A percentile compares a stretch with the other conserved stretches of the same genome.
phyloP scores from a whole-genome alignment of 1,284 basidiomycete species.

The Pseudozyma sp. region DNA sequence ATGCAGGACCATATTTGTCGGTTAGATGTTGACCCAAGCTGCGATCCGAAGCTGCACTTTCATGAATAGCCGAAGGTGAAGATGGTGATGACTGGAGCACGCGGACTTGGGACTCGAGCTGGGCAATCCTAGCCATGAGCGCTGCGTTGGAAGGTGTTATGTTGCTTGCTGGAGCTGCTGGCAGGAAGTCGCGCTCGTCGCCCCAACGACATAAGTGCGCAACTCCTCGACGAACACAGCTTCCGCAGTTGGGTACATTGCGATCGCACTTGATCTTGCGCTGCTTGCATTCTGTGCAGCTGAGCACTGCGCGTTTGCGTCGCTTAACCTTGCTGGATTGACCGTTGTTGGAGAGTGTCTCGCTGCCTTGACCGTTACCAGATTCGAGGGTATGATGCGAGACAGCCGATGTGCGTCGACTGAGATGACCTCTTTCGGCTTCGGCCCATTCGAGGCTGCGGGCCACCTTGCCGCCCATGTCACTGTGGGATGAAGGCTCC shows the following conservation, averaged over 20 bases:
- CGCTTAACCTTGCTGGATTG: constrained; percentile 45
- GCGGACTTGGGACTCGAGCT: constrained; percentile 50
- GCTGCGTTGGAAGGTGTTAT: constrained; percentile 52
- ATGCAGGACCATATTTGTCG: constrained; percentile 14
- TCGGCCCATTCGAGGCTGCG: constrained; percentile 30
- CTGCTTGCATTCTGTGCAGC: constrained; percentile 57
- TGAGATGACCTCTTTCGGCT: constrained; percentile 10
- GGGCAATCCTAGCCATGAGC: constrained; percentile 52
- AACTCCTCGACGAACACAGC: constrained; percentile 52
- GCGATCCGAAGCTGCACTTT: constrained; percentile 14
- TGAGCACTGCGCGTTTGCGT: constrained; percentile 50
- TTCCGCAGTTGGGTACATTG: constrained; percentile 56
- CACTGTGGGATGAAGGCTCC: constrained; percentile 9
- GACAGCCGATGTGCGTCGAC: constrained; percentile 32
- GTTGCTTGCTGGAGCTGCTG: constrained; percentile 30
- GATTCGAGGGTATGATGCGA: constrained; percentile 28
- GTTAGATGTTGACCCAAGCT: constrained; percentile 9
- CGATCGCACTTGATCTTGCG: constrained; percentile 61
- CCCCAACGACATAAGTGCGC: constrained; percentile 58
- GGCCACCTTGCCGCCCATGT: constrained; percentile 1
- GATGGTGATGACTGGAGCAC: constrained; percentile 35
- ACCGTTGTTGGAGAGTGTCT: constrained; percentile 7
- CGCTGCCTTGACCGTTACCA: constrained; percentile 15
- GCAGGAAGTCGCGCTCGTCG: constrained; percentile 52
- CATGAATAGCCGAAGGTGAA: constrained; percentile 22